These are phyloP conservation scores for Trichoderma lentiforme DNA, from an alignment of 2,329 filamentous ascomycete genomes.

Conservation along the genomic window DNA sequence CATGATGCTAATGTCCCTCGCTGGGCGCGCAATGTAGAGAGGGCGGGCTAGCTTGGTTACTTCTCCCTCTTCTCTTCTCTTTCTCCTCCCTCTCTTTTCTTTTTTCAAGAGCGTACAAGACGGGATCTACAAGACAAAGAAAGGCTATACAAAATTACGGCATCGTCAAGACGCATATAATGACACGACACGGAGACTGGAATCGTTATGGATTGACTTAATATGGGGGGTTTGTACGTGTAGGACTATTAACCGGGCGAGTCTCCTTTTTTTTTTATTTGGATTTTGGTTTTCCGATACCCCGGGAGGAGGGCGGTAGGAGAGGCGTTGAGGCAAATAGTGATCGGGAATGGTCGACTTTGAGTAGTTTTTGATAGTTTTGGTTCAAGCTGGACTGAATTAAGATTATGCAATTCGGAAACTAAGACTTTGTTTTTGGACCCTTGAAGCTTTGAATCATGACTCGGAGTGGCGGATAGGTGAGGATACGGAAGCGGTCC, in stretches of 20 bases:
- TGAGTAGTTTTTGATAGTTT: constrained; percentile 6
- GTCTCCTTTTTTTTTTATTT: neutral
- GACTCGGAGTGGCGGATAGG: neutral
- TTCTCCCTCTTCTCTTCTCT: neutral
- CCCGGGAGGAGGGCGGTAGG: constrained; percentile 24
- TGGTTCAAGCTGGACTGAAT: neutral
- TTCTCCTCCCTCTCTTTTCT: neutral
- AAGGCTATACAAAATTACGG: neutral
- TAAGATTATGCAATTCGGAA: neutral
- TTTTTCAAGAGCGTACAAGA: neutral
- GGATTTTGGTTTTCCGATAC: constrained; percentile 26
- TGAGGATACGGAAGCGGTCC: neutral
- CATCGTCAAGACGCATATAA: neutral
- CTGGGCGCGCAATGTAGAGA: neutral
- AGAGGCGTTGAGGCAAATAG: constrained; percentile 22
- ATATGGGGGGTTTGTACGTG: constrained; percentile 13
- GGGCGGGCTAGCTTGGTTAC: neutral
- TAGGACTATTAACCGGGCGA: constrained; percentile 25
- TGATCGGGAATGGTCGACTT: neutral
- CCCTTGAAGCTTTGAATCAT: neutral
- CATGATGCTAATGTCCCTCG: constrained; percentile 1
- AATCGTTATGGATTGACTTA: constrained; percentile 7
- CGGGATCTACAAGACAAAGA: neutral
- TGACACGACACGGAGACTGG: constrained; percentile 10
- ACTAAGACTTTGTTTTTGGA: neutral